These are phyloP conservation scores for Fusarium nurragi DNA, from an alignment of 2,329 filamentous ascomycete genomes.

Conservation along the genomic window DNA sequence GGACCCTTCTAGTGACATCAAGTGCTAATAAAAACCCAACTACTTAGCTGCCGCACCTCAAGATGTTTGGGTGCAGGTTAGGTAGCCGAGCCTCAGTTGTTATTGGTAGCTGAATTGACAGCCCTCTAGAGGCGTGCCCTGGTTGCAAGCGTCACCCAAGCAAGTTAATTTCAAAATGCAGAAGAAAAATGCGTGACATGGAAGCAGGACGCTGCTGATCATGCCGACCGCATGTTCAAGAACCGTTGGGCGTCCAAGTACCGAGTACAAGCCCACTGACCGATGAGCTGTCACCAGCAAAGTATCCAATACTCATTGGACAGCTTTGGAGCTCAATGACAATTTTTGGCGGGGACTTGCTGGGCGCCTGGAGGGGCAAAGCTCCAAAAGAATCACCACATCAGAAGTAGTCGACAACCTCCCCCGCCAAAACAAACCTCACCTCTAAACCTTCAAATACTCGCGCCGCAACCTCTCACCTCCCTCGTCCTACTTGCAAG, in stretches of 20 bases:
- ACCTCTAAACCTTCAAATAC: slow-evolving; percentile 35
- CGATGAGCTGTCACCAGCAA: slow-evolving; percentile 2
- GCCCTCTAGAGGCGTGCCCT: slow-evolving; percentile 8
- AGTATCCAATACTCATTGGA: slow-evolving; percentile 31
- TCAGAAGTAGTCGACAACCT: slow-evolving; percentile 28
- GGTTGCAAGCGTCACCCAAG: slow-evolving; percentile 10
- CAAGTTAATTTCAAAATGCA: slow-evolving; percentile 9
- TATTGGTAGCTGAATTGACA: slow-evolving; percentile 12
- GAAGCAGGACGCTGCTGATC: slow-evolving; percentile 31
- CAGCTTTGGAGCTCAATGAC: slow-evolving; percentile 20
- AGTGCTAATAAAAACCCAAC: not conserved
- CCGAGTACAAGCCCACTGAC: slow-evolving; percentile 12
- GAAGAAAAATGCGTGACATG: slow-evolving; percentile 36
- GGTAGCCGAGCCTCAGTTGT: not conserved
- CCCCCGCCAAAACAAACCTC: slow-evolving; percentile 35
- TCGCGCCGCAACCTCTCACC: slow-evolving; percentile 33
- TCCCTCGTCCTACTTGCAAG: slow-evolving; percentile 5
- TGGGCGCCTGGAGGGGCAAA: slow-evolving; percentile 37
- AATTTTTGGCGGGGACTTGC: slow-evolving; percentile 36
- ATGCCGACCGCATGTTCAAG: slow-evolving; percentile 25
- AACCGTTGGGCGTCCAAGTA: slow-evolving; percentile 22
- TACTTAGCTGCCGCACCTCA: not conserved
- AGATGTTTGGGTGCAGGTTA: slow-evolving; percentile 7
- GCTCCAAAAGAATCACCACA: slow-evolving; percentile 39
- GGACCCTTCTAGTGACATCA: slow-evolving; percentile 17